Evolutionary conservation across 805 yeast genomes (phyloP).

Genomic region (Wickerhamiella nectarea): DNA sequence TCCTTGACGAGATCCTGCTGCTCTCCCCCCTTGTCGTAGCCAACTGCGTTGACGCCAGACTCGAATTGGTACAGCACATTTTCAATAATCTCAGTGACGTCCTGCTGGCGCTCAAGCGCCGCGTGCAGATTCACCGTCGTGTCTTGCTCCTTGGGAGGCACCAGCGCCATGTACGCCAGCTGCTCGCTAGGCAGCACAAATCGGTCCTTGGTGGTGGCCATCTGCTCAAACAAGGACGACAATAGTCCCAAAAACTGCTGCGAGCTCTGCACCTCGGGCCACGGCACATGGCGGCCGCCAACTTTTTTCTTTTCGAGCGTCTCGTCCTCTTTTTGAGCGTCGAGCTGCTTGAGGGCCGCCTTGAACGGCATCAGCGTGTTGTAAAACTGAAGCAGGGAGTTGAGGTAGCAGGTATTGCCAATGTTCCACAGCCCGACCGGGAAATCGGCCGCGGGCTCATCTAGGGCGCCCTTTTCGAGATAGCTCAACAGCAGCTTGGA

Average conservation of each 20-base stretch:
- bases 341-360: constrained; percentile 45
- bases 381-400: constrained; percentile 80
- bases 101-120: constrained; percentile 56
- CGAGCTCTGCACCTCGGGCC: constrained; percentile 66
- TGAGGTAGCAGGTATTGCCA: constrained; percentile 91
- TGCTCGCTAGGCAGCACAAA: constrained; percentile 73
- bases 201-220: constrained; percentile 48
- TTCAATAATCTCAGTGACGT: constrained; percentile 93
- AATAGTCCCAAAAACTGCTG: constrained; percentile 67
- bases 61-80: constrained; percentile 85
- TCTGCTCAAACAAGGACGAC: constrained; percentile 50
- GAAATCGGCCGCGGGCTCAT: constrained; percentile 25
- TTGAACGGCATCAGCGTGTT: constrained; percentile 76
- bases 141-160: constrained; percentile 25
- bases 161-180: constrained; percentile 73
- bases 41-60: constrained; percentile 62
- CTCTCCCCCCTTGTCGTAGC: constrained; percentile 55
- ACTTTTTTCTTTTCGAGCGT: constrained; percentile 45
- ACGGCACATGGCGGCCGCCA: constrained; percentile 76
- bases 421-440: constrained; percentile 91
- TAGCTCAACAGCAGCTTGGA: constrained; percentile 45
- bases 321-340: constrained; percentile 22
- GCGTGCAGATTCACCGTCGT: background rate
- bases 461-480: constrained; percentile 44
- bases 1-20: constrained; percentile 70